Percentiles rank a stretch among this genome's conserved stretches.
phyloP scores from a whole-genome alignment of 352 stramenopile species.

The Pythium monospermum region DNA sequence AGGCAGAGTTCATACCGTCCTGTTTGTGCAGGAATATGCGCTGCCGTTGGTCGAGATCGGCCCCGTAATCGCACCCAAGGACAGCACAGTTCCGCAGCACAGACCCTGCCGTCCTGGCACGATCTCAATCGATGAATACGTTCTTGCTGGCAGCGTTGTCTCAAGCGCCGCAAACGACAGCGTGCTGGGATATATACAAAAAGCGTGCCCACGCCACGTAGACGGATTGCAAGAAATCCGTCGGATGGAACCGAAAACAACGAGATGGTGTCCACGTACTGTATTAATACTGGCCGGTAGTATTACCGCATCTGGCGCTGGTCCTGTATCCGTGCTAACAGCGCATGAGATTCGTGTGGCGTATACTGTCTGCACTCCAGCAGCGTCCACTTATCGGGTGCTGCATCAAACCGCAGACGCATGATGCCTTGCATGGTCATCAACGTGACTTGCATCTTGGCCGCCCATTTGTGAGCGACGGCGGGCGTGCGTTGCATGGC shows the following conservation, averaged over 20 bases:
- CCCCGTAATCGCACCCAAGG: no score
- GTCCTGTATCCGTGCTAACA: slow-evolving; percentile 42
- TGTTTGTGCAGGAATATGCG: no score
- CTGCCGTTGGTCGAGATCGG: no score
- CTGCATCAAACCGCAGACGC: slow-evolving; percentile 30
- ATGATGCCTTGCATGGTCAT: slow-evolving; percentile 82
- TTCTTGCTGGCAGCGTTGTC: no score
- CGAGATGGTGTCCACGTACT: neutral
- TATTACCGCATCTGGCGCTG: neutral
- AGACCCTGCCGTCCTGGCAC: no score
- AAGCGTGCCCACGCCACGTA: no score
- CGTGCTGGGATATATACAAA: no score
- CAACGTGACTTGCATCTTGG: slow-evolving; percentile 74
- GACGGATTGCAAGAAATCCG: no score
- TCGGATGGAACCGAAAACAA: neutral
- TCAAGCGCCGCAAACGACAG: no score
- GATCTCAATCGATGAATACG: no score
- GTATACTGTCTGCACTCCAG: slow-evolving; percentile 45
- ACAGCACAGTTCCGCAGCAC: no score
- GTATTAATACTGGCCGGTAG: neutral
- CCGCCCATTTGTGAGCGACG: slow-evolving; percentile 56
- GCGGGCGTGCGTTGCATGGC: slow-evolving; percentile 60
- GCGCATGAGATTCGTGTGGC: slow-evolving; percentile 25
- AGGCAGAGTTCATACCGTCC: no score
- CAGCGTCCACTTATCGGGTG: slow-evolving; percentile 33